These are phyloP conservation scores for Irpex sp. DNA, from an alignment of 1,284 basidiomycete genomes.

Conservation along the genomic window DNA sequence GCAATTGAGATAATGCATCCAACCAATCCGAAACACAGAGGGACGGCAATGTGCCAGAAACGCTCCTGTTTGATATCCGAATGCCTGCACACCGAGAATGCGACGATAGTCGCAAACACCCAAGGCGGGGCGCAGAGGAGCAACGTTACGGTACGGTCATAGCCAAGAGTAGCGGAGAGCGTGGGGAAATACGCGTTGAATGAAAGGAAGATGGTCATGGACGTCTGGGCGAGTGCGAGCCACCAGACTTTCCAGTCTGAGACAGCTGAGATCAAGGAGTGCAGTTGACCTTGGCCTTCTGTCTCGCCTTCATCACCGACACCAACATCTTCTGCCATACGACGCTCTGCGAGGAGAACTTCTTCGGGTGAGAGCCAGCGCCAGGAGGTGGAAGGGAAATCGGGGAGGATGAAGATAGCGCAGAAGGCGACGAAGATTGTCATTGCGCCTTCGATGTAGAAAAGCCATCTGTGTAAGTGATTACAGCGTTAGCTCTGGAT, in stretches of 20 bases:
- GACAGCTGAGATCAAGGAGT: constrained; percentile 53
- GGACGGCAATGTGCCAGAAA: constrained; percentile 55
- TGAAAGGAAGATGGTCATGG: constrained; percentile 54
- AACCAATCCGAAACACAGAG: constrained; percentile 55
- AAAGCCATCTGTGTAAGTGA: constrained; percentile 53
- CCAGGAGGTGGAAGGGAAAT: constrained; percentile 58
- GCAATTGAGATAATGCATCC: constrained; percentile 71
- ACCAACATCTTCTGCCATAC: constrained; percentile 70
- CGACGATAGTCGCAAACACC: constrained; percentile 57
- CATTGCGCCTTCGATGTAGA: constrained; percentile 68
- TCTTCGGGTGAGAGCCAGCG: constrained; percentile 60
- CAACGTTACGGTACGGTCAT: constrained; percentile 56
- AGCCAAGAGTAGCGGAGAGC: constrained; percentile 64
- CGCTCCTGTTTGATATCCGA: constrained; percentile 66
- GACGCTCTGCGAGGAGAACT: constrained; percentile 56
- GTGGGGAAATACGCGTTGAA: constrained; percentile 78
- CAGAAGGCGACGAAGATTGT: constrained; percentile 58
- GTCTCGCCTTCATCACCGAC: constrained; percentile 38
- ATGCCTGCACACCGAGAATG: constrained; percentile 52
- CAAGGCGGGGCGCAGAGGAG: constrained; percentile 77
- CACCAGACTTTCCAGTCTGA: constrained; percentile 74
- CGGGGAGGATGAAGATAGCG: constrained; percentile 69
- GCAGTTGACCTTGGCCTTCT: constrained; percentile 27
- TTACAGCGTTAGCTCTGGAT: neutral
- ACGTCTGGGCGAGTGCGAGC: constrained; percentile 52